phyloP scores from a whole-genome alignment of 441 rosid genomes.

The Erodium moschatum region DNA sequence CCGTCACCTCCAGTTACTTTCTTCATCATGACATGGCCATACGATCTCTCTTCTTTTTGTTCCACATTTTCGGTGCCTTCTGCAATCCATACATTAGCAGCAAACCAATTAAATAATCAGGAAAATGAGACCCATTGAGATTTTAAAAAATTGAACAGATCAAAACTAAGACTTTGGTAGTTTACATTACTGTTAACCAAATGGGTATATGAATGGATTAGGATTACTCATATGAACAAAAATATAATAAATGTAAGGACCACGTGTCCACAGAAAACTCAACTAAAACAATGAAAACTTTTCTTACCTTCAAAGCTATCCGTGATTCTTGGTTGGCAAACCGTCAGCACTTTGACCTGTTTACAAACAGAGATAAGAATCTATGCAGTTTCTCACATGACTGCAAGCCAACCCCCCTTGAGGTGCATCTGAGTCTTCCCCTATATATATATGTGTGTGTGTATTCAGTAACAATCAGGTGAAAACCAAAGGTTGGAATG shows the following conservation, averaged over 20 bases:
- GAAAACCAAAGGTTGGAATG: too few species aligned
- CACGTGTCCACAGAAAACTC: neutral
- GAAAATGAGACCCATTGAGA: neutral
- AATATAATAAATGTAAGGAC: neutral
- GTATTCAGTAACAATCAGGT: too few species aligned
- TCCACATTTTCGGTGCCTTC: constrained; percentile 36
- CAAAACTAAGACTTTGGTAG: neutral
- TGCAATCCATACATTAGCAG: constrained; percentile 23
- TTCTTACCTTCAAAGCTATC: constrained; percentile 51
- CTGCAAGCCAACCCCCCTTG: neutral
- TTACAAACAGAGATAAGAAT: constrained; percentile 17
- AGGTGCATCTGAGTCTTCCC: neutral
- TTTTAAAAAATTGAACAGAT: neutral
- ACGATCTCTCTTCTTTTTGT: constrained; percentile 48
- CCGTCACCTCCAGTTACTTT: constrained; percentile 73
- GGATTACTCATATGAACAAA: neutral
- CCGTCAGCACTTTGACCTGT: constrained; percentile 69
- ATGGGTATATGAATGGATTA: neutral
- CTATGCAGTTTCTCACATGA: constrained; percentile 7
- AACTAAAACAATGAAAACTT: neutral
- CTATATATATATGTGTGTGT: too few species aligned
- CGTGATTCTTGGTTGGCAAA: constrained; percentile 55
- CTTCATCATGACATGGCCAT: constrained; percentile 77
- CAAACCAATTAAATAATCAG: neutral
- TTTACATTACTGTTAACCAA: neutral